Percentiles rank a stretch among this genome's conserved stretches.
These are phyloP conservation scores for Cercospora zeina DNA, from an alignment of 2,329 filamentous ascomycete species.

Conservation along the genomic window DNA sequence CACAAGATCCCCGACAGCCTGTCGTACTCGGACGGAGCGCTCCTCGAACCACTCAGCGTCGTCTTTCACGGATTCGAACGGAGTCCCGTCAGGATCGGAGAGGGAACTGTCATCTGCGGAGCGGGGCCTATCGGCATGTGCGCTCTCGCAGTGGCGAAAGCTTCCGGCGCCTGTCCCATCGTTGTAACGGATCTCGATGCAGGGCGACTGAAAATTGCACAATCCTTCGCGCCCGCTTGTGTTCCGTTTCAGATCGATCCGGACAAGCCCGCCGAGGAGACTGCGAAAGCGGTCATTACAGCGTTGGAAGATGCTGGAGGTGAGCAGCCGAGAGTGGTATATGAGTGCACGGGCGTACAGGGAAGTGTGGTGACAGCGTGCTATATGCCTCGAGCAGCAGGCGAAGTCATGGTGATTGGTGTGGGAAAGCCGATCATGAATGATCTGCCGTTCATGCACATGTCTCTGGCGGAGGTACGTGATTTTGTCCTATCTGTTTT, in stretches of 20 bases:
- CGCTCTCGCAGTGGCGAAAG: constrained; percentile 58
- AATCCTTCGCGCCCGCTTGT: constrained; percentile 55
- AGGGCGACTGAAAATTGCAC: constrained; percentile 75
- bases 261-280: constrained; percentile 30
- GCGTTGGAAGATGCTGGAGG: constrained; percentile 30
- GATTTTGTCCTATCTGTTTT: background rate
- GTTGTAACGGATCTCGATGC: constrained; percentile 84
- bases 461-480: constrained; percentile 35
- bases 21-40: constrained; percentile 77
- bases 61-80: constrained; percentile 51
- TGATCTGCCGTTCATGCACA: constrained; percentile 43
- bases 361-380: constrained; percentile 38
- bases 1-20: constrained; percentile 80
- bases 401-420: constrained; percentile 42
- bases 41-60: constrained; percentile 67
- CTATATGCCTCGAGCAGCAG: constrained; percentile 32
- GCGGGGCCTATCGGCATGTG: constrained; percentile 66
- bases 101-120: constrained; percentile 57
- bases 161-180: constrained; percentile 70
- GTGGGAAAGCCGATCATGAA: constrained; percentile 41
- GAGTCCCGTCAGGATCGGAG: constrained; percentile 36
- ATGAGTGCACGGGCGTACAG: constrained; percentile 42
- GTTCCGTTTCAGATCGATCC: constrained; percentile 34
- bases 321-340: constrained; percentile 36
- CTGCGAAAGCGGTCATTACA: constrained; percentile 32